A percentile compares a stretch with the other conserved stretches of the same genome.
Conservation (phyloP, 768 basidiomycete genomes). For the Pleurotus cornucopiae region DNA sequence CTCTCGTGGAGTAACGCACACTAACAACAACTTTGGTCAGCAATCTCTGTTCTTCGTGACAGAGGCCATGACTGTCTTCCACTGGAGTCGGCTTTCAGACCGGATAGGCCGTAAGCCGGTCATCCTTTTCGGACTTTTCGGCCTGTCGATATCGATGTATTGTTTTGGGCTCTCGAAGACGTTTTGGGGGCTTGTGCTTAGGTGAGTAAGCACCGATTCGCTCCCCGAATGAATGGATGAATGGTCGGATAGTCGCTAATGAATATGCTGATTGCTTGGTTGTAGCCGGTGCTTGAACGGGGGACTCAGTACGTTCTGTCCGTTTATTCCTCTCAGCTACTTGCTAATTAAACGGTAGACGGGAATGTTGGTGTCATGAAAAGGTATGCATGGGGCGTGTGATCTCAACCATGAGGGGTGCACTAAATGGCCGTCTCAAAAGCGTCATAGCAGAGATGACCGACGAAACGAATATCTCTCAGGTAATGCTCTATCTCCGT, state of each 20-base stretch:
- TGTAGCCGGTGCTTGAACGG: slow-evolving; percentile 47
- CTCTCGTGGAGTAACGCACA: no score
- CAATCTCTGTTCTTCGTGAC: slow-evolving; percentile 58
- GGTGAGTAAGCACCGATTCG: slow-evolving; percentile 17
- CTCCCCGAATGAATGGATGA: no score
- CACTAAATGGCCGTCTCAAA: slow-evolving; percentile 18
- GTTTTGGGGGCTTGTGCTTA: slow-evolving; percentile 46
- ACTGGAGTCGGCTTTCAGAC: slow-evolving; percentile 64
- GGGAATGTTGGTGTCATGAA: slow-evolving; percentile 42
- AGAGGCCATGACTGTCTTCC: slow-evolving; percentile 53
- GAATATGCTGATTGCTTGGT: background rate
- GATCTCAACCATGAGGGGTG: background rate
- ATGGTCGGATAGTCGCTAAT: background rate
- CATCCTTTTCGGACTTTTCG: slow-evolving; percentile 50
- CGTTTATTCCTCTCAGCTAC: background rate
- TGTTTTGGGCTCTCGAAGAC: slow-evolving; percentile 56
- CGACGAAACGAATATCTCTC: slow-evolving; percentile 47
- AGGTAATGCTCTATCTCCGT: background rate
- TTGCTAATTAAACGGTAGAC: background rate
- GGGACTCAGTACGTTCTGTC: slow-evolving; percentile 37
- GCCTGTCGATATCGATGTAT: slow-evolving; percentile 51
- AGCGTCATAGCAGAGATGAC: slow-evolving; percentile 54
- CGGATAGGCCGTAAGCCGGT: slow-evolving; percentile 60
- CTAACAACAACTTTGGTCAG: slow-evolving; percentile 22
- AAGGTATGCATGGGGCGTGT: slow-evolving; percentile 17